Evolutionary conservation across 2,329 filamentous ascomycete genomes (phyloP).

Genomic region (Colletotrichum agaves): DNA sequence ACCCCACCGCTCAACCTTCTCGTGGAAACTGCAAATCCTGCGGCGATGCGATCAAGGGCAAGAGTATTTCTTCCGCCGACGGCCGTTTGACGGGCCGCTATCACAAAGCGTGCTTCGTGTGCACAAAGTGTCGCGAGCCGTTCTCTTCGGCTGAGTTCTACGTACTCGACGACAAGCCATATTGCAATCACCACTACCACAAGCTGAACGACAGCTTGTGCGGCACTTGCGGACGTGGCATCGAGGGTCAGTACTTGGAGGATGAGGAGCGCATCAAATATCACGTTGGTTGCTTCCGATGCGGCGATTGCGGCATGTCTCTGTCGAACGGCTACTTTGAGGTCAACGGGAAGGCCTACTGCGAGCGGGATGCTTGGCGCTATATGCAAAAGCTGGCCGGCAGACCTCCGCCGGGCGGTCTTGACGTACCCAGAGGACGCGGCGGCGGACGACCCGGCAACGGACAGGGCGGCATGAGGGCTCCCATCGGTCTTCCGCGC

Average conservation of each 20-base stretch:
- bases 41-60: slow-evolving; percentile 80
- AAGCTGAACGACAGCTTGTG: slow-evolving; percentile 90
- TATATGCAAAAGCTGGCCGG: slow-evolving; percentile 54
- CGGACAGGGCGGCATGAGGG: slow-evolving; percentile 36
- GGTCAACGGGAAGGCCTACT: slow-evolving; percentile 81
- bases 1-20: slow-evolving; percentile 50
- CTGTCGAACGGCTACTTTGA: slow-evolving; percentile 92
- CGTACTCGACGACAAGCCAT: slow-evolving; percentile 86
- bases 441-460: slow-evolving; percentile 30
- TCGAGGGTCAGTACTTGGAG: slow-evolving; percentile 93
- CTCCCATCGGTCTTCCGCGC: slow-evolving; percentile 35
- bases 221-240: slow-evolving; percentile 80
- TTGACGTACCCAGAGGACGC: slow-evolving; percentile 24
- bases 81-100: slow-evolving; percentile 92
- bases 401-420: slow-evolving; percentile 30
- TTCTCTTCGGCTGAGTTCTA: slow-evolving; percentile 94
- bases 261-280: slow-evolving; percentile 83
- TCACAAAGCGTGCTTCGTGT: slow-evolving; percentile 95
- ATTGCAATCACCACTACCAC: slow-evolving; percentile 94
- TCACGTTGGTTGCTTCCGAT: slow-evolving; percentile 88
- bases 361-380: slow-evolving; percentile 84
- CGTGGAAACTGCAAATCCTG: slow-evolving; percentile 89
- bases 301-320: slow-evolving; percentile 78
- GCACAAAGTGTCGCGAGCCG: slow-evolving; percentile 81
- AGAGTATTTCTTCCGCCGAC: slow-evolving; percentile 93